These are phyloP conservation scores for Pezizomycotina sp. DNA, from an alignment of 2,329 filamentous ascomycete species.

Conservation along the genomic window DNA sequence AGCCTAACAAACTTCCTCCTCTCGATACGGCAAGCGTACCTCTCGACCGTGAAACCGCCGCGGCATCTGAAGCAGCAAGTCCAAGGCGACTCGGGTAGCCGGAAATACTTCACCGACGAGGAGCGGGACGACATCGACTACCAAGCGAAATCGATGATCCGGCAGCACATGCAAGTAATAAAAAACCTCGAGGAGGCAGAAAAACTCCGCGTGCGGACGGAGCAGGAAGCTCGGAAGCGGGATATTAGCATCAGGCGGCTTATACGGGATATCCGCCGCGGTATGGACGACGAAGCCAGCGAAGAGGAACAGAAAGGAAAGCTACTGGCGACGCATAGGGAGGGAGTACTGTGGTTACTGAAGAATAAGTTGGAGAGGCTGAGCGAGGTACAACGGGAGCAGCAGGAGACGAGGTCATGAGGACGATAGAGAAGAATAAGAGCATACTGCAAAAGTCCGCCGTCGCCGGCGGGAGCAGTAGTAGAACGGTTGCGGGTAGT, in stretches of 20 bases:
- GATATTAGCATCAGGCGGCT: constrained; percentile 42
- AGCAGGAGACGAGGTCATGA: constrained; percentile 83
- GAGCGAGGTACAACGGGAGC: constrained; percentile 61
- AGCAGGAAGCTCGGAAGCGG: constrained; percentile 51
- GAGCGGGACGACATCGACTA: constrained; percentile 78
- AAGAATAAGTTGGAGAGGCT: constrained; percentile 59
- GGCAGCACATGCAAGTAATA: constrained; percentile 70
- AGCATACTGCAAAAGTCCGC: constrained; percentile 59
- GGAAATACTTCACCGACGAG: constrained; percentile 52
- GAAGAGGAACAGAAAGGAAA: constrained; percentile 54
- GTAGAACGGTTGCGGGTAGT: constrained; percentile 18
- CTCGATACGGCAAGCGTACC: constrained; percentile 74
- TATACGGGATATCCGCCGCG: constrained; percentile 52
- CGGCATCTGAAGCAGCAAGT: constrained; percentile 30
- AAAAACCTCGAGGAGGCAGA: constrained; percentile 66
- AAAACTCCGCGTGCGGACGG: constrained; percentile 60
- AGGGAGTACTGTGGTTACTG: constrained; percentile 71
- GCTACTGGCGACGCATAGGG: constrained; percentile 53
- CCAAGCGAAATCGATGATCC: constrained; percentile 68
- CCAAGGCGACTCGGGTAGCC: constrained; percentile 33
- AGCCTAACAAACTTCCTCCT: constrained; percentile 66
- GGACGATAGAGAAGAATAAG: constrained; percentile 78
- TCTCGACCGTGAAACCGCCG: constrained; percentile 58
- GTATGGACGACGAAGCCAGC: constrained; percentile 43
- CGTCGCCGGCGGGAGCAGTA: constrained; percentile 15